phyloP scores from a whole-genome alignment of 306 rosid species.

The Quercus wislizeni region DNA sequence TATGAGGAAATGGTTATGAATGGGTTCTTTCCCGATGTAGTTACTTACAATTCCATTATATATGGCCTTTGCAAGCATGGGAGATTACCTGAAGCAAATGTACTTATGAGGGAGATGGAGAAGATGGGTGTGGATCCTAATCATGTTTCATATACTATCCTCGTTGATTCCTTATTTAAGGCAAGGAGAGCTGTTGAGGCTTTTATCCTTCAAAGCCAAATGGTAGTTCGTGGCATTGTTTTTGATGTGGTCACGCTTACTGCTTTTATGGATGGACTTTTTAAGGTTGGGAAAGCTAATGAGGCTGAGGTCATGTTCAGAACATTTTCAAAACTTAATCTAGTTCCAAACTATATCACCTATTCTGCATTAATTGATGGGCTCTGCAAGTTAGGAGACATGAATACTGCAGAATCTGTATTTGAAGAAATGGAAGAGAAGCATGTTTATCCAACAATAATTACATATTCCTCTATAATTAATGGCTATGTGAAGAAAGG shows the following conservation, averaged over 20 bases:
- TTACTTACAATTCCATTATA: slow-evolving; percentile 61
- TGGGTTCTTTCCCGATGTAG: slow-evolving; percentile 70
- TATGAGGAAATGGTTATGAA: slow-evolving; percentile 70
- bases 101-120: slow-evolving; percentile 72
- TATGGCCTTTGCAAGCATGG: slow-evolving; percentile 78
- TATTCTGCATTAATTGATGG: slow-evolving; percentile 70
- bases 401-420: slow-evolving; percentile 52
- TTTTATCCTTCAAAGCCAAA: slow-evolving; percentile 57
- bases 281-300: slow-evolving; percentile 53
- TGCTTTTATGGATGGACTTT: slow-evolving; percentile 74
- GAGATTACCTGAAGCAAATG: slow-evolving; percentile 58
- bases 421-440: slow-evolving; percentile 61
- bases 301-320: slow-evolving; percentile 62
- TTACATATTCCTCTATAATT: slow-evolving; percentile 73
- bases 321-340: slow-evolving; percentile 48
- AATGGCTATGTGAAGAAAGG: slow-evolving; percentile 78
- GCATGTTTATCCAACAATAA: slow-evolving; percentile 52
- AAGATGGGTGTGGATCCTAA: slow-evolving; percentile 67
- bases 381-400: slow-evolving; percentile 70
- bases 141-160: slow-evolving; percentile 65
- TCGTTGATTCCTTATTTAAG: slow-evolving; percentile 60
- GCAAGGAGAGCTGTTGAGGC: slow-evolving; percentile 63
- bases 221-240: slow-evolving; percentile 68
- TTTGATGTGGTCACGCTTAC: slow-evolving; percentile 70
- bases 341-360: slow-evolving; percentile 65